Base-by-base conservation (phyloP, 176 grass and related monocot genomes). In the Dendrocalamus sinicus region DNA sequence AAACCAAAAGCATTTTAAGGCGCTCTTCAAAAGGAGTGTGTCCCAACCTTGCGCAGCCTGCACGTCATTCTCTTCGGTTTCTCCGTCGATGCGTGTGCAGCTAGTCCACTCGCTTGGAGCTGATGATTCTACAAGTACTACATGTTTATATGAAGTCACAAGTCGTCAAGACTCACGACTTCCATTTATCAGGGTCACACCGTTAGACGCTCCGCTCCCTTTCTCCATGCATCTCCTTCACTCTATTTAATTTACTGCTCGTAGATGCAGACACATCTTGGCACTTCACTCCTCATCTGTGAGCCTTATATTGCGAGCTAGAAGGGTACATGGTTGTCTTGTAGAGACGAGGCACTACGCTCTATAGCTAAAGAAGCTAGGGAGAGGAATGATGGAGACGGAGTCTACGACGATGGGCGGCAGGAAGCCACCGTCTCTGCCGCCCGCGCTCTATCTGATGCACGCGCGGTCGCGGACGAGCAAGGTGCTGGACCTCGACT, bases 371-470 rank as follows among this genome's bases (percentile, higher is more conserved):
- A 9, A 13, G 17, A 65, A 23, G 35, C 63, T 9, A 37, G 50
- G 0, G 26, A 37, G 22, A 12, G 24, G 37, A 39, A 5, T 5
- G 7, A 91, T 69, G 85, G 79, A 13, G 4, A 17, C 69, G 48
- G n/a, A 35, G 4, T 37, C 84, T 11, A 44, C 45, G 77, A 13
- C 4, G 62, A 37, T 7, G 32, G 47, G 51, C 23, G 1, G 32
- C 72, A 71, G 9, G 16, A 77, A 80, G 64, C 1, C 72, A 74
- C 69, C 60, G 72, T 16, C 72, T 44, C 77, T 35, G 50, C 65
- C 35, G 79, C 71, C 65, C 16, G 70, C 47, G 52, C 89, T 76
- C n/a, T 26, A 17, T 45, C 81, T 22, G 46, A 17, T 75, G 19
- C 78, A 32, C 66, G 52, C 44, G 39, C 78, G 75, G 12, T 44